Evolutionary conservation across 2,329 filamentous ascomycete genomes (phyloP).

Genomic region (Neurospora crassa): DNA sequence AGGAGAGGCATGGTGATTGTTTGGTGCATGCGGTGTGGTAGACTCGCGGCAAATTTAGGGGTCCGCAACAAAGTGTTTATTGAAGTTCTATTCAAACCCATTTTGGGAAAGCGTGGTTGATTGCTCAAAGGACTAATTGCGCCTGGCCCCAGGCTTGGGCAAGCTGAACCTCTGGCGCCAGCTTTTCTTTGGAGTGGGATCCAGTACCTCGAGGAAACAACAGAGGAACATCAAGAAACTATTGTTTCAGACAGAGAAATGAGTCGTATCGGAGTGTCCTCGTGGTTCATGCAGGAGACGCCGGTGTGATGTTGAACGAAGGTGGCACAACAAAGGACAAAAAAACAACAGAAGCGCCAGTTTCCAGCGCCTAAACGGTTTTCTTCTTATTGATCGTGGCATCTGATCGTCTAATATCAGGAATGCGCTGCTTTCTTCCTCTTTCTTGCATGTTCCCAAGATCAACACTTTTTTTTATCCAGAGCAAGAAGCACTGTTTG

Average conservation of each 20-base stretch:
- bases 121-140: not conserved
- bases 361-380: not conserved
- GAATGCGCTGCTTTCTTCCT: not conserved
- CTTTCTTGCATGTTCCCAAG: not conserved
- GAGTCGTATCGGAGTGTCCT: not conserved
- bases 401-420: not conserved
- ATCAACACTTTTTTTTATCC: not conserved
- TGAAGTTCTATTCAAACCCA: constrained; percentile 18
- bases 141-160: not conserved
- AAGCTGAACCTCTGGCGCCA: not conserved
- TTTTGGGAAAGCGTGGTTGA: constrained; percentile 10
- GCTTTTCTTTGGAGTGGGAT: not conserved
- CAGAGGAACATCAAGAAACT: not conserved
- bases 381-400: not conserved
- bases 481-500: not conserved
- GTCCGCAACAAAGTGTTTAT: constrained; percentile 5
- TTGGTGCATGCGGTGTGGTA: not conserved
- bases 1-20: not conserved
- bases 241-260: not conserved
- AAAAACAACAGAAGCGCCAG: not conserved
- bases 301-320: not conserved
- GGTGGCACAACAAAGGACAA: not conserved
- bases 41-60: not conserved
- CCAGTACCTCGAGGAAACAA: not conserved
- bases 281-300: not conserved